Base-by-base conservation (phyloP, 177 flowering plant species). In the Tripterygium wilfordii region DNA sequence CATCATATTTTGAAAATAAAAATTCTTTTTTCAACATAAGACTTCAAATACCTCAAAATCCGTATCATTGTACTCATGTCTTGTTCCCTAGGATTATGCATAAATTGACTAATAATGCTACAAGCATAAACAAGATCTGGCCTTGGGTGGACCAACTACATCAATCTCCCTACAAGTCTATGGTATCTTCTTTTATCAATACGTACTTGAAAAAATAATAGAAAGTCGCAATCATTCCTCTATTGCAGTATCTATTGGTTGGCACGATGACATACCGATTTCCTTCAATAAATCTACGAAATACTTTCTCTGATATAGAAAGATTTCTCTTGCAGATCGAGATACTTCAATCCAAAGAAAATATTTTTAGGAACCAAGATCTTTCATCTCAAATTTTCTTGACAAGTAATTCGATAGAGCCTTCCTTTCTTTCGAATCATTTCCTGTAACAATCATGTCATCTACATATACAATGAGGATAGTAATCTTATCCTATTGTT, bases 271-370 rank as follows among this genome's bases (percentile, higher is more conserved):
- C 42, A 38, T 38, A 9, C 20, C 23, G 18, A 14, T 38, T 17
- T 38, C 20, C 18, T 16, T 3, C 12, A 38, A 38, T 9, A 38
- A 20, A 43, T 26, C 46, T 3, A 43, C 12, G 10, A 31, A 8
- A 43, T 43, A 43, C 16, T 43, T 43, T 15, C 46, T 8, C n/a
- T 43, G 46, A 24, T 6, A 23, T 5, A 43, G 2, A 43, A 43
- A 43, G 18, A 23, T 23, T 43, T 31, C 31, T 14, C 13, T n/a
- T 3, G 15, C 18, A 14, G 46, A 43, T 3, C n/a, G 30, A 25
- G 27, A 25, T 5, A 24, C 31, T n/a, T 43, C 30, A 24, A 24
- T 22, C n/a, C 46, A 29, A 42, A 42, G 46, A 24, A 42, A 42
- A 42, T 42, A 42, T 22, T 23, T 42, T 9, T 23, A 23, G 3